A percentile compares a stretch with the other conserved stretches of the same genome.
Conservation (phyloP, 164 flowering plant genomes). For the Liriodendron chinense region DNA sequence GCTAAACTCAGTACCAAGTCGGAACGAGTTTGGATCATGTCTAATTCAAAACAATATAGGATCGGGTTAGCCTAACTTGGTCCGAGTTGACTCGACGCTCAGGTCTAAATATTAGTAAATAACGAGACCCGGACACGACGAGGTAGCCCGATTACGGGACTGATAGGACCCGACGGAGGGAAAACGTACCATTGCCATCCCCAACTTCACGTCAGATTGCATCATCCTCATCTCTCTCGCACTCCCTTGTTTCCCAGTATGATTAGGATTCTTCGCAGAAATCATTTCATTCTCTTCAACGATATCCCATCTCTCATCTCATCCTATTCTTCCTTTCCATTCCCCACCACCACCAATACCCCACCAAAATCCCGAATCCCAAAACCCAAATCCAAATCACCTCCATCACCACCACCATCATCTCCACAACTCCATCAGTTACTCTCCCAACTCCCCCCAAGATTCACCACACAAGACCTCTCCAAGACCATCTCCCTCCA, state of each 20-base stretch:
- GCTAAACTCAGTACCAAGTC: too few relatives aligned
- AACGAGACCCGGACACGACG: too few relatives aligned
- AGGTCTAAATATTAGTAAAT: too few relatives aligned
- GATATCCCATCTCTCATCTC: not conserved
- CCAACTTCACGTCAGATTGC: too few relatives aligned
- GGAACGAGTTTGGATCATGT: too few relatives aligned
- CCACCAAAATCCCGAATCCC: not conserved
- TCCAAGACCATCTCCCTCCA: constrained; percentile 36
- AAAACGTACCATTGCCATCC: too few relatives aligned
- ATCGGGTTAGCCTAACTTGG: too few relatives aligned
- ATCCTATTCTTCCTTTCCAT: not conserved
- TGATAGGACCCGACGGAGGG: too few relatives aligned
- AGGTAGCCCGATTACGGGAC: too few relatives aligned
- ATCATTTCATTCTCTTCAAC: not conserved
- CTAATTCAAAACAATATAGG: too few relatives aligned
- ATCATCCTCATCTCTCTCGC: not conserved
- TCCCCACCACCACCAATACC: not conserved
- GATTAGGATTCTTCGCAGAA: not conserved
- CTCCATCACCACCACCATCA: constrained; percentile 22
- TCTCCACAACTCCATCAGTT: constrained; percentile 35
- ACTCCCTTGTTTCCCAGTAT: not conserved
- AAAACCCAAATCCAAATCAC: constrained; percentile 8
- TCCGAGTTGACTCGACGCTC: too few relatives aligned
- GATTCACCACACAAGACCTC: constrained; percentile 72
- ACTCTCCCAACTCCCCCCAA: constrained; percentile 57